Evolutionary conservation across 1,284 basidiomycete genomes (phyloP).

Genomic region (Naganishia sp.): DNA sequence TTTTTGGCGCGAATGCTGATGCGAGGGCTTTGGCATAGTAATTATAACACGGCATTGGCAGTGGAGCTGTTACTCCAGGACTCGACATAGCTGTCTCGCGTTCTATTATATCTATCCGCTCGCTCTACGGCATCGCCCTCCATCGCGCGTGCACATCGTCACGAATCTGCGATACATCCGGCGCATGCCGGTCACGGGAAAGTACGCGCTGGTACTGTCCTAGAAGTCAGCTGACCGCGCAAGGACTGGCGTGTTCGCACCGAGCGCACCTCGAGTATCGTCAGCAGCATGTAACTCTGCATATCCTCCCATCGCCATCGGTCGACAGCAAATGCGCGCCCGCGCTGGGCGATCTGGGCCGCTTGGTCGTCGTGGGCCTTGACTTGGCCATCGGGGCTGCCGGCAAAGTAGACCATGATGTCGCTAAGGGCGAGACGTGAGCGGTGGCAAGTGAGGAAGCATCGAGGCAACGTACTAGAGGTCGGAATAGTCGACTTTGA

Average conservation of each 20-base stretch:
- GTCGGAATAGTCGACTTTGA: slow-evolving; percentile 51
- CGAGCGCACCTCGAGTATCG: slow-evolving; percentile 43
- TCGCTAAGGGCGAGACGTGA: slow-evolving; percentile 39
- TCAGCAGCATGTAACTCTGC: slow-evolving; percentile 51
- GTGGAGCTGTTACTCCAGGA: slow-evolving; percentile 67
- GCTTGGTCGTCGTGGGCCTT: slow-evolving; percentile 50
- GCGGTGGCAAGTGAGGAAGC: neutral
- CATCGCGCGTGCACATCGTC: slow-evolving; percentile 6
- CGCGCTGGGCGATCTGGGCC: slow-evolving; percentile 52
- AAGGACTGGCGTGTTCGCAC: neutral
- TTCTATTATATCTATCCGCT: slow-evolving; percentile 51
- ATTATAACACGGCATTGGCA: slow-evolving; percentile 73
- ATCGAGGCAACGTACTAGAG: slow-evolving; percentile 42
- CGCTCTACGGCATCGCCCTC: neutral
- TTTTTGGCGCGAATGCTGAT: slow-evolving; percentile 6
- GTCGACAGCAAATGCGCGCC: slow-evolving; percentile 46
- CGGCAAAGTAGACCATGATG: slow-evolving; percentile 56
- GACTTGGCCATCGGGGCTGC: slow-evolving; percentile 51
- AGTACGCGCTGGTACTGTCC: slow-evolving; percentile 15
- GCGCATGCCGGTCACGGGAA: neutral
- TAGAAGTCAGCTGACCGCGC: neutral
- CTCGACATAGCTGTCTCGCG: slow-evolving; percentile 33
- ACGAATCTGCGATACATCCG: slow-evolving; percentile 5
- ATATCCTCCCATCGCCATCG: slow-evolving; percentile 55
- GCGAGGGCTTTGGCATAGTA: slow-evolving; percentile 45